Evolutionary conservation across 2,329 filamentous ascomycete genomes (phyloP).

Genomic region (Neopestalotiopsis sp.): DNA sequence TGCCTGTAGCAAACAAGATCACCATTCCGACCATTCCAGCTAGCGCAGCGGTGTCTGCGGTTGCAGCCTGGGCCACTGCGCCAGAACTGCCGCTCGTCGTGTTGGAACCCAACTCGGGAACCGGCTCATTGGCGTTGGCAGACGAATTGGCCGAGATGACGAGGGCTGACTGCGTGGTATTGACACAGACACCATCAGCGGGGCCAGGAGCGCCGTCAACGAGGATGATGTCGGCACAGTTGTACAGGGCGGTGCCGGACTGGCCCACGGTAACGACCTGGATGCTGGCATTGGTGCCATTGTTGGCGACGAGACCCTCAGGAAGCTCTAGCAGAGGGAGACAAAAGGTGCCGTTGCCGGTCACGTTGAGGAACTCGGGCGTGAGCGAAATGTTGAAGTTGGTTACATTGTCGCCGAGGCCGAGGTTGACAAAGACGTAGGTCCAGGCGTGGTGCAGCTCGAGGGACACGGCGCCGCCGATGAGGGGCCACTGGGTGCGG

Average conservation of each 20-base stretch:
- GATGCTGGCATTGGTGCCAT: conserved; percentile 69
- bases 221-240: conserved; percentile 78
- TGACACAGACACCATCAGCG: conserved; percentile 33
- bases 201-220: not conserved
- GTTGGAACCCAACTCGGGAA: not conserved
- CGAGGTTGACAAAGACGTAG: conserved; percentile 61
- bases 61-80: conserved; percentile 24
- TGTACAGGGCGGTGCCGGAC: conserved; percentile 68
- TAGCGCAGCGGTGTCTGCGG: conserved; percentile 35
- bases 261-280: conserved; percentile 72
- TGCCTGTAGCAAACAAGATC: conserved; percentile 42
- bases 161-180: conserved; percentile 57
- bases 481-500: conserved; percentile 59
- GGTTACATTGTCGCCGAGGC: conserved; percentile 54
- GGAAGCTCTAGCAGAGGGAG: conserved; percentile 64
- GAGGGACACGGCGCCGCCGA: conserved; percentile 53
- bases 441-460: conserved; percentile 58
- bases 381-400: conserved; percentile 75
- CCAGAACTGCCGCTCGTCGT: not conserved
- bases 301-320: conserved; percentile 46
- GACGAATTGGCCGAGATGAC: conserved; percentile 24
- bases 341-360: conserved; percentile 69
- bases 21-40: conserved; percentile 44
- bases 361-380: conserved; percentile 62
- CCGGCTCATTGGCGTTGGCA: not conserved